Conservation (phyloP, 2,329 filamentous ascomycete species). For the Onygenales sp. region DNA sequence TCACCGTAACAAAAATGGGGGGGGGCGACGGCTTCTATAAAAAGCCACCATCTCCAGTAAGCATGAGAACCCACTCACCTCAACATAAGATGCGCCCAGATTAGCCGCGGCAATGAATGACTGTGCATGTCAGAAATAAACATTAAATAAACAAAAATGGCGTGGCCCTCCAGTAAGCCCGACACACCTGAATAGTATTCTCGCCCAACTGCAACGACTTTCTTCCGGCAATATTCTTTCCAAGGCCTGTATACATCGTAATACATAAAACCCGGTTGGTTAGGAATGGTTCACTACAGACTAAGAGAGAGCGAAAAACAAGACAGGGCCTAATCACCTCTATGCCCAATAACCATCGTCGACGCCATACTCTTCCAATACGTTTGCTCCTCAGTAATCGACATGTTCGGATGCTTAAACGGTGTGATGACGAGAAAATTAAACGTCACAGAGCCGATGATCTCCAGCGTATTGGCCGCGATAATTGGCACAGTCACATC, state of each 20-base stretch:
- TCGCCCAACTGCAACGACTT: constrained; percentile 89
- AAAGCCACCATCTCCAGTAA: not conserved
- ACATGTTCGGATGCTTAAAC: constrained; percentile 89
- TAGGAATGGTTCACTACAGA: constrained; percentile 9
- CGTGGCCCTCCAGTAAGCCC: not conserved
- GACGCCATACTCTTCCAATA: constrained; percentile 92
- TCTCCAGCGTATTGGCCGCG: constrained; percentile 68
- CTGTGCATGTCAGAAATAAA: constrained; percentile 22
- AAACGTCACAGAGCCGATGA: constrained; percentile 93
- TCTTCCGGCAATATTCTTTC: constrained; percentile 78
- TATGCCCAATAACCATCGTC: constrained; percentile 70
- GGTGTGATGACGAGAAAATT: constrained; percentile 94
- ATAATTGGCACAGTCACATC: constrained; percentile 89
- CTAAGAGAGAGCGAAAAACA: constrained; percentile 1
- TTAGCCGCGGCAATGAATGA: constrained; percentile 97
- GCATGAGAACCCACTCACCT: constrained; percentile 33
- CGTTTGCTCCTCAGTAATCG: constrained; percentile 78
- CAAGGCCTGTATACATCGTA: constrained; percentile 51
- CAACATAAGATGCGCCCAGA: constrained; percentile 65
- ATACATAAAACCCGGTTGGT: constrained; percentile 38
- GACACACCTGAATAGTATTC: constrained; percentile 64
- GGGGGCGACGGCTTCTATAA: not conserved
- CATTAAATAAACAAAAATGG: not conserved
- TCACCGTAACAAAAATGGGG: not conserved
- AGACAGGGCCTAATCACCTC: constrained; percentile 30